Evolutionary conservation across 352 stramenopile species (phyloP), one percentile per base, ranked within the genome.

Genomic region (Pythium chondricola): DNA sequence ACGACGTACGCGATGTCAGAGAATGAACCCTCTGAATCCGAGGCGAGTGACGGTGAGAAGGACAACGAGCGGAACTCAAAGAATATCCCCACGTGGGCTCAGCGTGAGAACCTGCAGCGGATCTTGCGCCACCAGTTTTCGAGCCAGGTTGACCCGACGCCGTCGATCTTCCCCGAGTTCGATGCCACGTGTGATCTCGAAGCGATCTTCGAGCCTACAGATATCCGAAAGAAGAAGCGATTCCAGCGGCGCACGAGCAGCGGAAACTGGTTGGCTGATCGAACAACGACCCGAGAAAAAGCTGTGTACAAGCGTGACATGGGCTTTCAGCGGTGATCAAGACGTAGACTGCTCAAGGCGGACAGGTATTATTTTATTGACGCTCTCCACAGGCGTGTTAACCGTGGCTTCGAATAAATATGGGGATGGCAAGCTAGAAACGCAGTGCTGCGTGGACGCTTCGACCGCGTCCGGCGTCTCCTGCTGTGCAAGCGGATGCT

Each of bases 231-330:
- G 53, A 89, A 91, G 59, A 88, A 86, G 49, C 73, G 72, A 24
- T 94, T 92, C 40, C 55, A 67, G 25, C 69, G 77, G 31, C 70
- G 83, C n/a, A 88, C 76, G 46, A 94, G 83, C 57, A 90, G 77
- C 24, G 83, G 80, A 10, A 92, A 94, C 63, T 94, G 83, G 83
- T 67, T 92, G 22, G 75, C 72, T 7, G 83, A 94, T 61, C 69
- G 72, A 14, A 78, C 80, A 9, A 92, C 80, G 7, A 76, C 78
- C 21, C 68, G 76, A 9, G 83, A 93, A 51, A 83, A 74, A 63
- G 75, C 82, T 6, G 58, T 87, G 29, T 93, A 93, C 63, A 85
- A 86, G 48, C 74, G 65, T 35, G 83, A 89, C 18, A 93, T 93
- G 83, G 83, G 83, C 16, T 93, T 88, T 40, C 42, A 71, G 8